Conservation (phyloP, 495 filamentous ascomycete genomes). For the Mycothermus thermophilus region DNA sequence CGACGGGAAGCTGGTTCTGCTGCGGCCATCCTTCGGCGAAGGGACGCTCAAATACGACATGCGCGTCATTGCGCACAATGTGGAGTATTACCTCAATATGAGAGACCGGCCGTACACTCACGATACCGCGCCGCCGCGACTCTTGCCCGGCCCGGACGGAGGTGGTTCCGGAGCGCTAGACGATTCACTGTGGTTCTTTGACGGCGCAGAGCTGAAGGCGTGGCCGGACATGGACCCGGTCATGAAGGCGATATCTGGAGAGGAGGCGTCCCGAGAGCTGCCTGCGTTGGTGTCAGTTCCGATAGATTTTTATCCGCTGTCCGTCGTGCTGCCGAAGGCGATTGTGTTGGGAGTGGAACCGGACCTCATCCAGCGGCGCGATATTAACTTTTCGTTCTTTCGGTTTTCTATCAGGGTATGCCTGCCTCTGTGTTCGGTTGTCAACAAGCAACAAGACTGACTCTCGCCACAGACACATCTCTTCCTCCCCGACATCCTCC, state of each 20-base stretch:
- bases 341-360: constrained; percentile 84
- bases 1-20: constrained; percentile 85
- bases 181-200: constrained; percentile 91
- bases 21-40: constrained; percentile 67
- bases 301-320: constrained; percentile 90
- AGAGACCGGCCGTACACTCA: constrained; percentile 55
- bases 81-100: constrained; percentile 89
- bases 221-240: constrained; percentile 91
- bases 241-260: constrained; percentile 49
- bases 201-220: constrained; percentile 64
- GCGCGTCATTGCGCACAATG: constrained; percentile 86
- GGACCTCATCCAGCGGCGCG: constrained; percentile 79
- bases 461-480: constrained; percentile 51
- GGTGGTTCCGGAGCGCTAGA: no score
- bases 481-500: constrained; percentile 78
- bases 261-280: constrained; percentile 46
- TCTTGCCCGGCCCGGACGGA: constrained; percentile 21
- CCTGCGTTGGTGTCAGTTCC: constrained; percentile 50
- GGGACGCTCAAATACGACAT: constrained; percentile 92
- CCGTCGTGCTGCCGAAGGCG: constrained; percentile 66
- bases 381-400: constrained; percentile 75
- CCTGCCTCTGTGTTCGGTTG: not conserved
- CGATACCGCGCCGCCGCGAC: constrained; percentile 13
- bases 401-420: constrained; percentile 66
- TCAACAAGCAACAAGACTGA: constrained; percentile 2